phyloP scores from a whole-genome alignment of 2,329 filamentous ascomycete genomes.

The Alternaria metachromatica region DNA sequence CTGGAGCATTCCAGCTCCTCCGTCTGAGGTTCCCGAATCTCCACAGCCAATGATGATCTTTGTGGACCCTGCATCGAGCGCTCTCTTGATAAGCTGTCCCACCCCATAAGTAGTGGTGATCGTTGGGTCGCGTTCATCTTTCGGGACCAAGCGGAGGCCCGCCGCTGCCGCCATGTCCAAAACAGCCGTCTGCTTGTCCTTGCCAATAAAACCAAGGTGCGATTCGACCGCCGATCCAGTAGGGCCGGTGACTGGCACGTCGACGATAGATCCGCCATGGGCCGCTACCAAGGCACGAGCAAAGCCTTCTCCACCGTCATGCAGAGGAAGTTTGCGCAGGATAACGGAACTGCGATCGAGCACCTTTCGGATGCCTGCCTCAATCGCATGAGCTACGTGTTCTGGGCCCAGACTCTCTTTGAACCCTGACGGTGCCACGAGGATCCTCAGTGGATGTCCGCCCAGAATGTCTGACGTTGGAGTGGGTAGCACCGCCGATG shows the following conservation, averaged over 20 bases:
- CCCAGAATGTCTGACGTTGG: constrained; percentile 30
- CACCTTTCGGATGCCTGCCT: constrained; percentile 56
- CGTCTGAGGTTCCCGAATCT: constrained; percentile 62
- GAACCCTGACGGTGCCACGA: constrained; percentile 62
- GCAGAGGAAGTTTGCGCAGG: constrained; percentile 58
- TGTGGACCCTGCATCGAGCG: constrained; percentile 55
- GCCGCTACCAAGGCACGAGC: constrained; percentile 55
- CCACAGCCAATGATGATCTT: constrained; percentile 61
- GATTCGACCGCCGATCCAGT: constrained; percentile 52
- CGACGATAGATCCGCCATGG: constrained; percentile 51
- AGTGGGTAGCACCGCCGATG: constrained; percentile 23
- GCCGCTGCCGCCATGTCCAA: constrained; percentile 63
- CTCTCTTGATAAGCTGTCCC: constrained; percentile 57
- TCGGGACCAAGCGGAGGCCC: constrained; percentile 58
- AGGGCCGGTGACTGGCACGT: constrained; percentile 54
- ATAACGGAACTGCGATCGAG: constrained; percentile 48
- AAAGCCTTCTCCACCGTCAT: constrained; percentile 63
- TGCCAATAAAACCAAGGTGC: constrained; percentile 55
- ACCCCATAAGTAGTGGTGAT: constrained; percentile 61
- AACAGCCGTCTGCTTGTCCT: constrained; percentile 52
- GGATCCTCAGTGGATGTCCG: constrained; percentile 43
- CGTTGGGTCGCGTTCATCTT: constrained; percentile 54
- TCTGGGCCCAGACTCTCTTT: constrained; percentile 60
- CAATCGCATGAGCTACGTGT: constrained; percentile 60
- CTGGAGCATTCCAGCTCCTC: constrained; percentile 62